Percentiles rank a stretch among this genome's conserved stretches.
phyloP scores from a whole-genome alignment of 345 rosid species.

The Capsella bursapastoris region DNA sequence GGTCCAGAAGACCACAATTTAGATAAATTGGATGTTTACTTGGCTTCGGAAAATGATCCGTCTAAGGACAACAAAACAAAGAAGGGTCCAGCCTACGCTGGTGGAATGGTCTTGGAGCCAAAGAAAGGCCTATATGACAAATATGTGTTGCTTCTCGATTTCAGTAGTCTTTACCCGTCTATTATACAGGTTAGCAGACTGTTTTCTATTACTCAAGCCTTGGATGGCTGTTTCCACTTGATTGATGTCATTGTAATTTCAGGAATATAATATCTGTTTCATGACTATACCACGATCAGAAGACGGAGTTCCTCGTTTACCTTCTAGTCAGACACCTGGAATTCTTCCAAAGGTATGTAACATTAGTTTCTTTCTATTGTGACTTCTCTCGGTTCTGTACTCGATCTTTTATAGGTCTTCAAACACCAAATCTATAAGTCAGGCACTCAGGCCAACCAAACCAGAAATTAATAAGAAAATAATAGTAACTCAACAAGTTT shows the following conservation, averaged over 20 bases:
- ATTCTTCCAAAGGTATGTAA: conserved; percentile 67
- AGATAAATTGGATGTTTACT: conserved; percentile 57
- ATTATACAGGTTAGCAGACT: conserved; percentile 82
- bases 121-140: conserved; percentile 95
- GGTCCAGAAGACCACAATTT: conserved; percentile 52
- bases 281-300: conserved; percentile 87
- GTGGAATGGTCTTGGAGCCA: conserved; percentile 98
- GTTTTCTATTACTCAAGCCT: conserved; percentile 19
- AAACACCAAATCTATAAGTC: neutral
- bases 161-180: conserved; percentile 98
- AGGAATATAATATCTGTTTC: conserved; percentile 97
- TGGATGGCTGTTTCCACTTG: conserved; percentile 24
- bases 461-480: neutral
- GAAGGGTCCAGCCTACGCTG: conserved; percentile 90
- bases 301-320: conserved; percentile 81
- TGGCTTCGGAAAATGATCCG: conserved; percentile 52
- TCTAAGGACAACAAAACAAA: conserved; percentile 61
- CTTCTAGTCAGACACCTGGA: conserved; percentile 73
- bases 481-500: neutral
- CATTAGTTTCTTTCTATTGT: no score
- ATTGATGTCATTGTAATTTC: conserved; percentile 36
- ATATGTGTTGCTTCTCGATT: conserved; percentile 91
- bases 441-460: neutral
- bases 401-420: neutral
- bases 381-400: no score